Evolutionary conservation across 140 eudicot genomes (phyloP).

Genomic region (Bidens hawaiensis): DNA sequence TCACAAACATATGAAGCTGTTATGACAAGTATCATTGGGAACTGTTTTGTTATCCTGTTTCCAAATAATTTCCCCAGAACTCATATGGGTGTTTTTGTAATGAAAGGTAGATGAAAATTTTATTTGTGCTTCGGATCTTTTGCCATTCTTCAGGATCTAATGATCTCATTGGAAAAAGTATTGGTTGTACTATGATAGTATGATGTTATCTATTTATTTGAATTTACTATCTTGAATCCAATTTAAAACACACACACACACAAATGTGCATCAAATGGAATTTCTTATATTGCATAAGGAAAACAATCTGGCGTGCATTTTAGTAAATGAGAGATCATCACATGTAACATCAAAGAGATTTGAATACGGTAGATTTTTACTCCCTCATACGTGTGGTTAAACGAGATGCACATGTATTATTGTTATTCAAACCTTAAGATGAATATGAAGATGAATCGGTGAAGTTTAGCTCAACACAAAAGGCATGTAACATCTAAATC

Average conservation of each 20-base stretch:
- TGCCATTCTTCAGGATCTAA: slow-evolving; percentile 2
- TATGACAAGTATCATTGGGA: slow-evolving; percentile 13
- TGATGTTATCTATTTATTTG: slow-evolving; percentile 1
- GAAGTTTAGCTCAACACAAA: too few relatives aligned
- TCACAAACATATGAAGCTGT: slow-evolving; percentile 17
- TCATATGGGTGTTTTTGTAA: slow-evolving; percentile 14
- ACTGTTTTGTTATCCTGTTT: slow-evolving; percentile 17
- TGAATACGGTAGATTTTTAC: too few relatives aligned
- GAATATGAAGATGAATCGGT: too few relatives aligned
- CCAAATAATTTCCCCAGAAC: slow-evolving; percentile 28
- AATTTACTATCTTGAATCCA: neutral
- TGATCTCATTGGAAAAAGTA: neutral
- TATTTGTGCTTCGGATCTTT: neutral
- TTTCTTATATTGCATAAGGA: too few relatives aligned
- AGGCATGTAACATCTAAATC: too few relatives aligned
- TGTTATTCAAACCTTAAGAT: too few relatives aligned
- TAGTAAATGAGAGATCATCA: too few relatives aligned
- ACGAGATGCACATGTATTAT: too few relatives aligned
- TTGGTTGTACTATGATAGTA: too few relatives aligned
- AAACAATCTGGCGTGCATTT: too few relatives aligned
- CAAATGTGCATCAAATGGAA: neutral
- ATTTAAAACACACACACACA: neutral
- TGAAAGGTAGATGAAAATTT: slow-evolving; percentile 5
- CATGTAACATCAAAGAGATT: too few relatives aligned
- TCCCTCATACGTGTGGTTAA: too few relatives aligned